Evolutionary conservation across 2,329 filamentous ascomycete species (phyloP), one percentile per base, ranked within the genome.

Genomic region (Periconia sp.): DNA sequence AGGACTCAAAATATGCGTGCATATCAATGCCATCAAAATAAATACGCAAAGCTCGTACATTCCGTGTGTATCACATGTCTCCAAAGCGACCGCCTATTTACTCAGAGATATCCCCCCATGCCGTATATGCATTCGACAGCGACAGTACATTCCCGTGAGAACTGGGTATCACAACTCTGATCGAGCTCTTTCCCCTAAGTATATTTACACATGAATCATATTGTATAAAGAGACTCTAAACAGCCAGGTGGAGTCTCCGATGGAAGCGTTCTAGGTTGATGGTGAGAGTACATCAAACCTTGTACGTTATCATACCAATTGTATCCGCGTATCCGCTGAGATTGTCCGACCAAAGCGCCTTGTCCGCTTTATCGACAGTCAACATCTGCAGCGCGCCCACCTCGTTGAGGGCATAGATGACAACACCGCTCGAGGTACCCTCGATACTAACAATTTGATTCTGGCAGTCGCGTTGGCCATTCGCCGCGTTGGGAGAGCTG

Each of bases 371-470:
- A 52, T 79, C 68, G 36, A 72, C 62, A 4, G 73, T 70, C 32
- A 80, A 63, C 73, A 78, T 77, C 42, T 73, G 73, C 31, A 70
- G 68, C 3, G 70, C 69, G 4, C 73, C 73, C 4, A 80, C 69
- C n/a, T 77, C 73, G 49, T 70, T 79, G 24, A 80, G 61, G 3
- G 72, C 71, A 54, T 79, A 82, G 0, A 79, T 67, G 22, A 63
- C 63, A 9, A 77, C 57, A 30, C 43, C 43, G 10, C 40, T 46
- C 1, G 50, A 59, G 8, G 59, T 65, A 3, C 73, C 74, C 44
- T 79, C 76, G 26, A 81, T 61, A 36, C 71, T 74, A 40, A 80
- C 68, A 26, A 81, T 78, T n/a, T 67, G 63, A 38, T 66, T 72
- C 63, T 82, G 79, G 52, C 79, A 82, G 15, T 66, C 51, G 17